A percentile compares a stretch with the other conserved stretches of the same genome.
Conservation (phyloP, 441 rosid genomes). For the Metrosideros polymorpha region DNA sequence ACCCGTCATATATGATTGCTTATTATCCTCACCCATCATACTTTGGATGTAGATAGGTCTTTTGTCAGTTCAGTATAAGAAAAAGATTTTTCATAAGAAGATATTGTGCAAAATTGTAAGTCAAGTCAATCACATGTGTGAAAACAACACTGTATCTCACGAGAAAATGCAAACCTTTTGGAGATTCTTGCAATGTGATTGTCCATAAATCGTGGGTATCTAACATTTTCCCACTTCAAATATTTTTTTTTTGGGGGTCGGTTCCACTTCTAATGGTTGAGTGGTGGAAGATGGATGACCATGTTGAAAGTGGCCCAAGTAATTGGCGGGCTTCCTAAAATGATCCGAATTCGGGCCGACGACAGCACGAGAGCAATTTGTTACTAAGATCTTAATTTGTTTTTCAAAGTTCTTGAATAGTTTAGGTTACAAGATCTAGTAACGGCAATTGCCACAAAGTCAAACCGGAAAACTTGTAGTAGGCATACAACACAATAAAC, state of each 20-base stretch:
- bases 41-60: neutral
- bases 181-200: neutral
- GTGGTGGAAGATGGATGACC: neutral
- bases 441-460: neutral
- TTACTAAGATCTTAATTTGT: neutral
- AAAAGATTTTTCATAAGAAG: neutral
- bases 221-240: neutral
- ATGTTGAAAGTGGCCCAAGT: neutral
- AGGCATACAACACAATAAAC: neutral
- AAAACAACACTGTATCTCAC: neutral
- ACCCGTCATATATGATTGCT: neutral
- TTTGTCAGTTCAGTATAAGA: neutral
- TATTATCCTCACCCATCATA: rapidly evolving
- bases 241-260: too few relatives aligned
- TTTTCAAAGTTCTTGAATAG: neutral
- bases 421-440: neutral
- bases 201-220: neutral
- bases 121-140: neutral
- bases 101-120: neutral
- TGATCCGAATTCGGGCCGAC: neutral
- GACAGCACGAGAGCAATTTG: neutral
- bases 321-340: neutral
- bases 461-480: neutral
- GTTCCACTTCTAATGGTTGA: neutral
- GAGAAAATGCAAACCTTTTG: neutral